Conservation (phyloP, 805 yeast genomes). For the Lachancea kluyveri region DNA sequence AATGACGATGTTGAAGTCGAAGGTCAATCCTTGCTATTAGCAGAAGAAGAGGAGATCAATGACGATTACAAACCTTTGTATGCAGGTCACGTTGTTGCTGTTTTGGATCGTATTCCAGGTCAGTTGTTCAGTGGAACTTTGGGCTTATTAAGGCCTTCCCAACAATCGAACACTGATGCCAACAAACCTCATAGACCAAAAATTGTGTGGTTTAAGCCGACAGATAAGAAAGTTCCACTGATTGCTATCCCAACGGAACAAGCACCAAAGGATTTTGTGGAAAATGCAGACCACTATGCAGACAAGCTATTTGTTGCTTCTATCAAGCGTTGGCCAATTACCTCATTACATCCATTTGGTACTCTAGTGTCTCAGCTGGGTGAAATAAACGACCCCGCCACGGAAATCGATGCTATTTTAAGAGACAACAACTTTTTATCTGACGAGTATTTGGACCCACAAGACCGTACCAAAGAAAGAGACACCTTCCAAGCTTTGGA, state of each 20-base stretch:
- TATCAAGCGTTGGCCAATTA: constrained; percentile 98
- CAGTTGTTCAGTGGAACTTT: constrained; percentile 92
- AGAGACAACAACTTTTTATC: constrained; percentile 81
- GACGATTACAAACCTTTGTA: constrained; percentile 90
- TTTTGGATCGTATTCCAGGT: constrained; percentile 94
- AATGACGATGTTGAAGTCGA: constrained; percentile 98
- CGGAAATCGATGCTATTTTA: constrained; percentile 82
- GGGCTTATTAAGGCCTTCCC: constrained; percentile 92
- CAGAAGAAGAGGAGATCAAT: constrained; percentile 92
- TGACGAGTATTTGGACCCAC: constrained; percentile 64
- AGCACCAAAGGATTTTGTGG: constrained; percentile 93
- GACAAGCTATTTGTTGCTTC: constrained; percentile 87
- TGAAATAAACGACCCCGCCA: constrained; percentile 62
- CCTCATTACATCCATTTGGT: constrained; percentile 97
- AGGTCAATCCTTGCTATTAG: constrained; percentile 86
- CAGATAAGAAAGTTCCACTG: constrained; percentile 94
- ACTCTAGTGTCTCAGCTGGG: constrained; percentile 86
- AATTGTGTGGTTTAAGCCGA: constrained; percentile 98
- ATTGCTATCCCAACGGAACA: constrained; percentile 98
- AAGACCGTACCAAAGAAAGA: constrained; percentile 27
- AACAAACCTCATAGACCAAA: constrained; percentile 58
- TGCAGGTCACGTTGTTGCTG: constrained; percentile 98
- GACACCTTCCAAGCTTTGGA: constrained; percentile 19
- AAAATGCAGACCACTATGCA: constrained; percentile 77
- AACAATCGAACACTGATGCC: constrained; percentile 73